Percentiles rank a stretch among this genome's conserved stretches.
Conservation (phyloP, 768 basidiomycete species). For the Rhodotorula graminis region DNA sequence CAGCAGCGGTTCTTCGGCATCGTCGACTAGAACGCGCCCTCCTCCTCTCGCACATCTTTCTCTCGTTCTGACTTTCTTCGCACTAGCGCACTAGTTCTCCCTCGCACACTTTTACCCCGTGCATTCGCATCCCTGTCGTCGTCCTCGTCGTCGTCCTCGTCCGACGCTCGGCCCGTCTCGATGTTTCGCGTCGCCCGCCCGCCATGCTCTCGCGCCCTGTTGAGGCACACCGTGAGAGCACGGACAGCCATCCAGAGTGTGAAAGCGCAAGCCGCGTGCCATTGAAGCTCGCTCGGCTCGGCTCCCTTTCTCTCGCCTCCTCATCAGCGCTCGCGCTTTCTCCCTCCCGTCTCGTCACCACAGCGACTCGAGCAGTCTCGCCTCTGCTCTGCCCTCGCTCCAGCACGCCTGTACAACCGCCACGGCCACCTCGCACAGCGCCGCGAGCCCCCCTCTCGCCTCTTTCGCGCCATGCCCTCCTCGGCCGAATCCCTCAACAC, state of each 20-base stretch:
- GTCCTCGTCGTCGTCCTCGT: too few species aligned
- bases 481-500: constrained; percentile 19
- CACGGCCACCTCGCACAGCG: not conserved
- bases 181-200: too few species aligned
- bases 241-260: too few species aligned
- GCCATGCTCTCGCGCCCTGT: too few species aligned
- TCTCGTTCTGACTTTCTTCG: not conserved
- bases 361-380: not conserved
- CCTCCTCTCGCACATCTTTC: too few species aligned
- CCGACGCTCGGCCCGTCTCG: too few species aligned
- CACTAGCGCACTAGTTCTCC: not conserved
- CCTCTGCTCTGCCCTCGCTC: not conserved
- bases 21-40: not conserved
- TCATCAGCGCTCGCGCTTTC: not conserved
- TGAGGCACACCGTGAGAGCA: too few species aligned
- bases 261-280: too few species aligned
- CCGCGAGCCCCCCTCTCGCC: too few species aligned
- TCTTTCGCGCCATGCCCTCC: not conserved
- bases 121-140: too few species aligned
- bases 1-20: constrained; percentile 9
- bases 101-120: too few species aligned
- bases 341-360: not conserved
- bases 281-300: not conserved
- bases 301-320: not conserved
- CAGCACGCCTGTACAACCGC: not conserved